Evolutionary conservation across 2,329 filamentous ascomycete genomes (phyloP).

Genomic region (Lecanosticta acicola): DNA sequence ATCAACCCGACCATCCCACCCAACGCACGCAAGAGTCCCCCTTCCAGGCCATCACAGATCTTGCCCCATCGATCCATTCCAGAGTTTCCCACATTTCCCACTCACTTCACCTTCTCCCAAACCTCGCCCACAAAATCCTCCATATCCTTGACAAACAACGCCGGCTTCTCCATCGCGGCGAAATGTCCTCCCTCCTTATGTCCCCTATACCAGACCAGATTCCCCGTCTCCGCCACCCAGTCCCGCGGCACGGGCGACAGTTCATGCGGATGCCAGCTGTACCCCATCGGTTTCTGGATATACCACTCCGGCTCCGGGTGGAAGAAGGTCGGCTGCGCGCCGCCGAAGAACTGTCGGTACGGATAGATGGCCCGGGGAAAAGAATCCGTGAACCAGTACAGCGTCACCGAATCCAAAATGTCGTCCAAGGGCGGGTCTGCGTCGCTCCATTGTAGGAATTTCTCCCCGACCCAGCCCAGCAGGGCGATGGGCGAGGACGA

Average conservation of each 20-base stretch:
- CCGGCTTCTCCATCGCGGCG: conserved; percentile 33
- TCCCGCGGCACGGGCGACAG: conserved; percentile 35
- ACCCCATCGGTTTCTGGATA: conserved; percentile 41
- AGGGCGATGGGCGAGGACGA: conserved; percentile 50
- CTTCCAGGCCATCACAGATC: too few species aligned
- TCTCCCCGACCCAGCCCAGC: conserved; percentile 55
- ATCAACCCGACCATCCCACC: too few species aligned
- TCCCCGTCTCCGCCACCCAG: conserved; percentile 35
- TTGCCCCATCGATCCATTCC: too few species aligned
- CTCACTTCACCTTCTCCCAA: conserved; percentile 22
- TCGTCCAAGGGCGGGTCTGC: conserved; percentile 34
- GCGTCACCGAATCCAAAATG: conserved; percentile 46
- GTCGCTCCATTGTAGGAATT: conserved; percentile 52
- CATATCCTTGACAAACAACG: conserved; percentile 28
- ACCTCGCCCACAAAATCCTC: conserved; percentile 30
- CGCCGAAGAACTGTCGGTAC: conserved; percentile 39
- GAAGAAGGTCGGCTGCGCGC: conserved; percentile 20
- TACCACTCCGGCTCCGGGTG: conserved; percentile 22
- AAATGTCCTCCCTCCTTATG: conserved; percentile 40
- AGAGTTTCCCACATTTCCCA: too few species aligned
- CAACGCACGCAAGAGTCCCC: too few species aligned
- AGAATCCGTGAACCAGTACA: conserved; percentile 52
- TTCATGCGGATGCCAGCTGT: conserved; percentile 41
- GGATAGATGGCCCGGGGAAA: conserved; percentile 42
- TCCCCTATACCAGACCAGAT: conserved; percentile 36